phyloP scores from a whole-genome alignment of 2,329 filamentous ascomycete species.

The Penicillium sclerotigenum region DNA sequence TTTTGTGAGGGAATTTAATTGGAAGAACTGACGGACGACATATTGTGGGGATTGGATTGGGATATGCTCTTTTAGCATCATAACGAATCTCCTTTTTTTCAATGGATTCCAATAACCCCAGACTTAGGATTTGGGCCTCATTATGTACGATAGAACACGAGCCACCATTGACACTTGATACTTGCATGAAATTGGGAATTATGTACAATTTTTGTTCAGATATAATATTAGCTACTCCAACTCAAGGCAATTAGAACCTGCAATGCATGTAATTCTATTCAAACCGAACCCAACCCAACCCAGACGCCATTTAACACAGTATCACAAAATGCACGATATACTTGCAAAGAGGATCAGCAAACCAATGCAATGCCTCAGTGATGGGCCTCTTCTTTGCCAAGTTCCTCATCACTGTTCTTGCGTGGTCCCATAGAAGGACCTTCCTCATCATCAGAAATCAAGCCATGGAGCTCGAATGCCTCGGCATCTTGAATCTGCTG shows the following conservation, averaged over 20 bases:
- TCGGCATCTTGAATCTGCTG: conserved; percentile 72
- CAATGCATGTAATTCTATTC: neutral
- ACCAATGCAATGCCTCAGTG: neutral
- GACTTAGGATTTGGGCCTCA: neutral
- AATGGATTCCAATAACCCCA: neutral
- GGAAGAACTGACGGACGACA: neutral
- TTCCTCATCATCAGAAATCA: conserved; percentile 85
- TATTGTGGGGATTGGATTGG: neutral
- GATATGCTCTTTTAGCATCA: neutral
- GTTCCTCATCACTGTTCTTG: conserved; percentile 34
- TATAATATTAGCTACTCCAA: neutral
- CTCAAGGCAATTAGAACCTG: neutral
- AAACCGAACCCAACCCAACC: neutral
- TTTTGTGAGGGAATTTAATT: neutral
- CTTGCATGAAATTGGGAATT: neutral
- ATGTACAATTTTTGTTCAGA: conserved; percentile 2
- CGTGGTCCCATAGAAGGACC: conserved; percentile 29
- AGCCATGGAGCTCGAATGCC: conserved; percentile 87
- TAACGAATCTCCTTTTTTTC: conserved; percentile 5
- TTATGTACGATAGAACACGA: conserved; percentile 3
- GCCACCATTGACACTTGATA: neutral
- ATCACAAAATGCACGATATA: conserved; percentile 3
- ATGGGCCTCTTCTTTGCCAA: conserved; percentile 17
- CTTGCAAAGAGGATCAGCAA: neutral
- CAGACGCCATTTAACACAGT: conserved; percentile 1